A percentile compares a stretch with the other conserved stretches of the same genome.
These are phyloP conservation scores for Aureobasidium sp. DNA, from an alignment of 2,329 filamentous ascomycete species.

Conservation along the genomic window DNA sequence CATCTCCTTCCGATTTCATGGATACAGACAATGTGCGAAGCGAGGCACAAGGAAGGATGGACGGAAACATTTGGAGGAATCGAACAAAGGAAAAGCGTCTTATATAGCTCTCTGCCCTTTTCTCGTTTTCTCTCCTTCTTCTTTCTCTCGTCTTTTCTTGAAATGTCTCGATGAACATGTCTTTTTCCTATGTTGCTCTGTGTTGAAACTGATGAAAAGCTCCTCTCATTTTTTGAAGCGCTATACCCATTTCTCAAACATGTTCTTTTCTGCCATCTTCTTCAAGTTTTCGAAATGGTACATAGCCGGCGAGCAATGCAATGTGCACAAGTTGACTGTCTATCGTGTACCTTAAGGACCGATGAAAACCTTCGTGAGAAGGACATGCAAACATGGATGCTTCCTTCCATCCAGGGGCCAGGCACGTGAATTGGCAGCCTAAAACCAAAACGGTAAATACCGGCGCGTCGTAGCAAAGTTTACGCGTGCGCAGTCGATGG, in stretches of 20 bases:
- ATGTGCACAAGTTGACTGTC: background rate
- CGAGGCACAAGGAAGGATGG: constrained; percentile 6
- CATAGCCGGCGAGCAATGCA: background rate
- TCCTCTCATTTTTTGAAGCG: constrained; percentile 1
- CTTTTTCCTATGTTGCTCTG: constrained; percentile 3
- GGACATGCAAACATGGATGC: background rate
- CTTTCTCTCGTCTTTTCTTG: background rate
- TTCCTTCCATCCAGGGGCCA: background rate
- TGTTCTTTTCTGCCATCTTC: background rate
- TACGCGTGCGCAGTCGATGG: background rate
- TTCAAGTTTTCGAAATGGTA: background rate
- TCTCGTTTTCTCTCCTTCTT: background rate
- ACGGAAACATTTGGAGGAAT: constrained; percentile 4
- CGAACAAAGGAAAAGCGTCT: constrained; percentile 5
- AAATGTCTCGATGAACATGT: constrained; percentile 8
- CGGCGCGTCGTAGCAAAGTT: constrained; percentile 3
- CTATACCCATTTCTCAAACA: constrained; percentile 6
- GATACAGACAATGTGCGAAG: constrained; percentile 4
- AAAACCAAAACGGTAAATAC: background rate
- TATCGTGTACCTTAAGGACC: background rate
- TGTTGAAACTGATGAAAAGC: constrained; percentile 8
- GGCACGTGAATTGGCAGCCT: background rate
- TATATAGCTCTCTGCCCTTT: constrained; percentile 12
- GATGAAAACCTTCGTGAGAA: background rate
- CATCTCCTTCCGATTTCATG: constrained; percentile 13